Conservation (phyloP, 2,329 filamentous ascomycete species). For the Sphaerulina vaccinii region DNA sequence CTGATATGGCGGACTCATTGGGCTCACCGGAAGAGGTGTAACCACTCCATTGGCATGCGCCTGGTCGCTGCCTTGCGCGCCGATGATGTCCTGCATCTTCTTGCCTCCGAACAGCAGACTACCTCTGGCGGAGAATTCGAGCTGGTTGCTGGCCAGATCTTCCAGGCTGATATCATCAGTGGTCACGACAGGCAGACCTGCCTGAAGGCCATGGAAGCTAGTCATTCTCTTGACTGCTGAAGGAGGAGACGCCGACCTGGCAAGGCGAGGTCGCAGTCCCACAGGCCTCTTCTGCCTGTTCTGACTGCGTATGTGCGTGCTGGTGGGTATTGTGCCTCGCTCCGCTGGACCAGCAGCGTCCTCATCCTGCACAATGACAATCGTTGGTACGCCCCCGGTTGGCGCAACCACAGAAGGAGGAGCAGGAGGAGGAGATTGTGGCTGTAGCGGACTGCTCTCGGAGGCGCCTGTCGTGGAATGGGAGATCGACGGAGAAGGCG, state of each 20-base stretch:
- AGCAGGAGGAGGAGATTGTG: neutral
- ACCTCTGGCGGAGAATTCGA: conserved; percentile 61
- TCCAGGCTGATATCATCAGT: conserved; percentile 52
- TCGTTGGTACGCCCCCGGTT: conserved; percentile 40
- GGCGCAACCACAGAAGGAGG: neutral
- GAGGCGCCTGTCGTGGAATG: conserved; percentile 15
- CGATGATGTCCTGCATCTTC: conserved; percentile 42
- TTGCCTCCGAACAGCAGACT: conserved; percentile 58
- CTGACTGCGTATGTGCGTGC: neutral
- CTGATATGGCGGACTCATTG: neutral
- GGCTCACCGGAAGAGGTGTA: conserved; percentile 4
- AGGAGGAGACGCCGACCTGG: conserved; percentile 13
- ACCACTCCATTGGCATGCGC: conserved; percentile 9
- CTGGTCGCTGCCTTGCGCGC: conserved; percentile 25
- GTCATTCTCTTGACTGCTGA: conserved; percentile 20
- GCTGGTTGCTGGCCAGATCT: conserved; percentile 50
- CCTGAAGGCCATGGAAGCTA: conserved; percentile 51
- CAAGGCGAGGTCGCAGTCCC: conserved; percentile 1
- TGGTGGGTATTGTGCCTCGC: conserved; percentile 18
- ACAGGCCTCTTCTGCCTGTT: neutral
- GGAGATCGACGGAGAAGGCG: conserved; percentile 28
- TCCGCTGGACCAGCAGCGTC: conserved; percentile 16
- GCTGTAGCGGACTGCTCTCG: conserved; percentile 5
- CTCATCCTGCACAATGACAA: conserved; percentile 46
- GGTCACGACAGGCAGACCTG: conserved; percentile 55